Percentiles rank a stretch among this genome's conserved stretches.
Evolutionary conservation across 345 rosid genomes (phyloP).

Genomic region (Hibiscus syriacus): DNA sequence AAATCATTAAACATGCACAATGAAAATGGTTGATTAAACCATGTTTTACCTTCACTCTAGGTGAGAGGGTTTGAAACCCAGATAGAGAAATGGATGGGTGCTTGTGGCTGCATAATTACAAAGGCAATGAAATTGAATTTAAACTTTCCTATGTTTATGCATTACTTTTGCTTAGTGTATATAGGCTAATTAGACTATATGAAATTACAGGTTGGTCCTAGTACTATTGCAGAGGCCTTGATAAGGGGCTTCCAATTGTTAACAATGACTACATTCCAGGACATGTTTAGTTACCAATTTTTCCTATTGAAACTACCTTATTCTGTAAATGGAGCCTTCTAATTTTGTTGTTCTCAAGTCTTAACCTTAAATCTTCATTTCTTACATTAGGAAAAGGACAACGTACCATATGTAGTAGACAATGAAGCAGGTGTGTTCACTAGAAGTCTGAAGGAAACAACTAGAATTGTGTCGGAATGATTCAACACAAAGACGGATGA

Average conservation of each 20-base stretch:
- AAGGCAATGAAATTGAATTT: background rate
- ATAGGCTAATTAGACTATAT: background rate
- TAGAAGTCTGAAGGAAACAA: constrained; percentile 85
- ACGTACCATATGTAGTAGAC: constrained; percentile 92
- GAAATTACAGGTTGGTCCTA: constrained; percentile 77
- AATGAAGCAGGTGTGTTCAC: constrained; percentile 91
- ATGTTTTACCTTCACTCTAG: constrained; percentile 22
- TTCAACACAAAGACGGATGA: constrained; percentile 67
- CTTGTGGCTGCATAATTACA: constrained; percentile 80
- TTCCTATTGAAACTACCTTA: background rate
- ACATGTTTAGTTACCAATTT: constrained; percentile 43
- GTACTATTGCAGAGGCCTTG: constrained; percentile 94
- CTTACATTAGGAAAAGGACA: constrained; percentile 74
- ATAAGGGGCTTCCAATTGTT: constrained; percentile 80
- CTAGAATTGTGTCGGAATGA: constrained; percentile 77
- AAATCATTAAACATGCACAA: too few relatives aligned
- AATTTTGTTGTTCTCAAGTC: too few relatives aligned
- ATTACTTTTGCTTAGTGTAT: background rate
- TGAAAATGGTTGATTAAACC: background rate
- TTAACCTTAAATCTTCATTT: background rate
- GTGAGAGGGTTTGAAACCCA: constrained; percentile 82
- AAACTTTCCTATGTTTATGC: background rate
- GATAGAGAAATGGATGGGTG: constrained; percentile 99
- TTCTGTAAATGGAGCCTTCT: background rate
- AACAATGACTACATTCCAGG: constrained; percentile 97